phyloP scores from a whole-genome alignment of 2,329 filamentous ascomycete species.

The Hypoxylon sp. region DNA sequence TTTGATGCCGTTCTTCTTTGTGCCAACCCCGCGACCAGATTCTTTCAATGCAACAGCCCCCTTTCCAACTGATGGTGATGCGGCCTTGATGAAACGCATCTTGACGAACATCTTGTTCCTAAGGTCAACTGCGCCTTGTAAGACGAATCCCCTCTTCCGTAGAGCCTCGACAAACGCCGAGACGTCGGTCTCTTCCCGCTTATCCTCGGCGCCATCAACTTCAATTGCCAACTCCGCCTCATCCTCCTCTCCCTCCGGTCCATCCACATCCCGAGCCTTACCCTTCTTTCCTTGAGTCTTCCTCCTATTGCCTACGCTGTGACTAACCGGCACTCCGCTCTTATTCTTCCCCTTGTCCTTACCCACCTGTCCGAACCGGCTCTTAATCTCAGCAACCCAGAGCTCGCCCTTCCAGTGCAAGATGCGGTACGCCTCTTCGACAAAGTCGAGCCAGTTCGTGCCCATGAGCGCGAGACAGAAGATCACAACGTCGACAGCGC shows the following conservation, averaged over 20 bases:
- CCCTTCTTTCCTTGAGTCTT: constrained; percentile 62
- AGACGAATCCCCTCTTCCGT: constrained; percentile 84
- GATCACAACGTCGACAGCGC: constrained; percentile 86
- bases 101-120: constrained; percentile 98
- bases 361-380: constrained; percentile 78
- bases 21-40: constrained; percentile 18
- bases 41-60: constrained; percentile 64
- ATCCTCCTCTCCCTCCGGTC: constrained; percentile 65
- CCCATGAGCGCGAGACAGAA: constrained; percentile 99
- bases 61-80: constrained; percentile 81
- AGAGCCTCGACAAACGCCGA: constrained; percentile 89
- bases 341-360: constrained; percentile 61
- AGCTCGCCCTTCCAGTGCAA: constrained; percentile 95
- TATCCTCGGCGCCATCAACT: constrained; percentile 77
- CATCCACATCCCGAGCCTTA: constrained; percentile 61
- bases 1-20: constrained; percentile 63
- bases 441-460: constrained; percentile 97
- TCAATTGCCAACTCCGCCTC: constrained; percentile 75
- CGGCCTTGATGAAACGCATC: constrained; percentile 94
- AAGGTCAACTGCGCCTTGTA: constrained; percentile 83
- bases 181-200: constrained; percentile 84
- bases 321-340: constrained; percentile 67
- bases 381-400: constrained; percentile 98
- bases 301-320: constrained; percentile 80
- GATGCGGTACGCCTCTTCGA: constrained; percentile 94